phyloP scores from a whole-genome alignment of 108 stramenopile genomes.

The Pseudonitzschia pungens region DNA sequence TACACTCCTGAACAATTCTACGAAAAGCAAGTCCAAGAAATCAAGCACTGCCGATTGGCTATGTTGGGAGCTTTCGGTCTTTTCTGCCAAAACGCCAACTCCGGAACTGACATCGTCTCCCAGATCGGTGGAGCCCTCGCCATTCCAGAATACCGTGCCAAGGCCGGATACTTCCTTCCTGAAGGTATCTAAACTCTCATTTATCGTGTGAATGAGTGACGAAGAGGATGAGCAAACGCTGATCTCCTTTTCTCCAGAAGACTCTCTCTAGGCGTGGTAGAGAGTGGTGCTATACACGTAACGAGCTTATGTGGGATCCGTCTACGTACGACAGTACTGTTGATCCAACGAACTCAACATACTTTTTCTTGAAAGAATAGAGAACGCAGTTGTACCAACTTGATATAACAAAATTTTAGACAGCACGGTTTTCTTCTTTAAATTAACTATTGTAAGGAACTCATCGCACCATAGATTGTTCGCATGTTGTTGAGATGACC shows the following conservation, averaged over 20 bases:
- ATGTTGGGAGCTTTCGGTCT: slow-evolving; percentile 94
- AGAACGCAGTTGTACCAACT: not conserved
- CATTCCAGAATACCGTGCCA: slow-evolving; percentile 71
- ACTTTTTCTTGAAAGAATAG: slow-evolving; percentile 1
- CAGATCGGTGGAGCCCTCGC: slow-evolving; percentile 88
- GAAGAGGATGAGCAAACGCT: too few relatives aligned
- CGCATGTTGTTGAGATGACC: too few relatives aligned
- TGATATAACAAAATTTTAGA: not conserved
- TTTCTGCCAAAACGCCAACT: slow-evolving; percentile 74
- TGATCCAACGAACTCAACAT: slow-evolving; percentile 5
- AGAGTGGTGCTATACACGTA: not conserved
- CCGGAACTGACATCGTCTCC: slow-evolving; percentile 72
- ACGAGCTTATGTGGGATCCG: not conserved
- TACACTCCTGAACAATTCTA: slow-evolving; percentile 94
- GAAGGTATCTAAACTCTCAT: slow-evolving; percentile 83
- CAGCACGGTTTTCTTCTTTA: not conserved
- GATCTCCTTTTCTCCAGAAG: not conserved
- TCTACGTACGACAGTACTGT: not conserved
- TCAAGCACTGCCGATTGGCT: slow-evolving; percentile 98
- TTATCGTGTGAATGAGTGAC: too few relatives aligned
- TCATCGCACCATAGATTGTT: too few relatives aligned
- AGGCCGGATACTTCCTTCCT: slow-evolving; percentile 93
- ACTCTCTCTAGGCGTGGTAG: not conserved
- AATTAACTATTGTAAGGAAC: too few relatives aligned
- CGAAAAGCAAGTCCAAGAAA: slow-evolving; percentile 93